These are phyloP conservation scores for Microascus cirrosus DNA, from an alignment of 2,329 filamentous ascomycete genomes.

Conservation along the genomic window DNA sequence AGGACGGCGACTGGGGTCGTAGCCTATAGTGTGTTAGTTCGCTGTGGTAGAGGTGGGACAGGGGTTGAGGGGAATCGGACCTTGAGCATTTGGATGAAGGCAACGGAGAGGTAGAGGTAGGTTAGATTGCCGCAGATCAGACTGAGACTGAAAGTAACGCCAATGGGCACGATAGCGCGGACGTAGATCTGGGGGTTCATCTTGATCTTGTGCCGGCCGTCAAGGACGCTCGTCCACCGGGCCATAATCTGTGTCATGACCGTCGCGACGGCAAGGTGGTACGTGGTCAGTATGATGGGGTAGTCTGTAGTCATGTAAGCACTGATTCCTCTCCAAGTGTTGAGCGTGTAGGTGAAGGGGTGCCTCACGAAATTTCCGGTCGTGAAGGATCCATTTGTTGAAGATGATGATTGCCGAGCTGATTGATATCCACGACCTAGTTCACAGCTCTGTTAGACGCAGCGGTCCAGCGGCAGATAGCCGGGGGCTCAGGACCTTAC, in stretches of 20 bases:
- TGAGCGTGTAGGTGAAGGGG: not conserved
- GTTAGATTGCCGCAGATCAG: slow-evolving; percentile 95
- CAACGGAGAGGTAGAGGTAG: slow-evolving; percentile 88
- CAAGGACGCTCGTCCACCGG: slow-evolving; percentile 77
- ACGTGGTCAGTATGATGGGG: slow-evolving; percentile 82
- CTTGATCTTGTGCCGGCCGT: slow-evolving; percentile 90
- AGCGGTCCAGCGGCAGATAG: not conserved
- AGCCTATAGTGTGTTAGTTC: slow-evolving; percentile 40
- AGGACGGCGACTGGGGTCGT: slow-evolving; percentile 92
- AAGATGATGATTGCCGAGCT: slow-evolving; percentile 94
- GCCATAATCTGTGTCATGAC: slow-evolving; percentile 90
- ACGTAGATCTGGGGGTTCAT: slow-evolving; percentile 94
- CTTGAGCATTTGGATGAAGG: slow-evolving; percentile 99
- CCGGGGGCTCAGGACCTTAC: slow-evolving; percentile 27
- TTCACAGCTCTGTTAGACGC: not conserved
- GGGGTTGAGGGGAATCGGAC: slow-evolving; percentile 25
- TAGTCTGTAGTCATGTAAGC: slow-evolving; percentile 33
- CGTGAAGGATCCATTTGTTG: slow-evolving; percentile 97
- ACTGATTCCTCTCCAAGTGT: not conserved
- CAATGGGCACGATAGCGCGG: slow-evolving; percentile 87
- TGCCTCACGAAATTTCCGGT: slow-evolving; percentile 56
- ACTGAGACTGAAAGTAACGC: slow-evolving; percentile 89
- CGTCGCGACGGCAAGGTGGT: slow-evolving; percentile 88
- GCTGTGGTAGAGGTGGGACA: not conserved
- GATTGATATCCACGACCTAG: slow-evolving; percentile 64